phyloP scores from a whole-genome alignment of 1,284 basidiomycete genomes.

The Termitomyces sp. region DNA sequence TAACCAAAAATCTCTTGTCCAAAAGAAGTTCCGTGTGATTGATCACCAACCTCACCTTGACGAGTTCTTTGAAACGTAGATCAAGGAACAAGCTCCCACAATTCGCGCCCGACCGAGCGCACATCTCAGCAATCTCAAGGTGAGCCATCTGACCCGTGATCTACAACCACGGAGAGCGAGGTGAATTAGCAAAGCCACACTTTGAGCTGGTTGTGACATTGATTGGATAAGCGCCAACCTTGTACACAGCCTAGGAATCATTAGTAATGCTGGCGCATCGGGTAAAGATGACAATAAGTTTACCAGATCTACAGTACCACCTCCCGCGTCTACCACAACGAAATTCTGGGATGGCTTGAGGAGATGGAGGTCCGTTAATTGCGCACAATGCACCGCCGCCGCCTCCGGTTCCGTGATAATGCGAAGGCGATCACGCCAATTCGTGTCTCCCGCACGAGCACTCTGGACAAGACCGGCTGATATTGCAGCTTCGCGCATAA shows the following conservation, averaged over 20 bases:
- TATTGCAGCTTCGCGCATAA: slow-evolving; percentile 80
- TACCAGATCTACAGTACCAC: slow-evolving; percentile 57
- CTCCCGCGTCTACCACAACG: slow-evolving; percentile 73
- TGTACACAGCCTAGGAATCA: slow-evolving; percentile 58
- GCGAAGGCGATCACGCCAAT: slow-evolving; percentile 71
- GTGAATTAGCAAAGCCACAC: not conserved
- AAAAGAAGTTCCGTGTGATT: not conserved
- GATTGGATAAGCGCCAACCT: slow-evolving; percentile 28
- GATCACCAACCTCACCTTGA: slow-evolving; percentile 39
- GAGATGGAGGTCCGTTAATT: slow-evolving; percentile 70
- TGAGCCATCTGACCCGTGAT: slow-evolving; percentile 70
- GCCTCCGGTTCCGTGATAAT: slow-evolving; percentile 87
- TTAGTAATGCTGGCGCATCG: slow-evolving; percentile 6
- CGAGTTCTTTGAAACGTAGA: slow-evolving; percentile 73
- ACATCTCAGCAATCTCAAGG: slow-evolving; percentile 82
- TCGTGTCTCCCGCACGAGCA: slow-evolving; percentile 59
- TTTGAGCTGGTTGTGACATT: not conserved
- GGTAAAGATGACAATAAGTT: slow-evolving; percentile 5
- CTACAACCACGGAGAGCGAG: slow-evolving; percentile 21
- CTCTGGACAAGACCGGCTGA: slow-evolving; percentile 71
- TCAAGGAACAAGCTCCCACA: slow-evolving; percentile 82
- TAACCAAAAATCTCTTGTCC: slow-evolving; percentile 14
- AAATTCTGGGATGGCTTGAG: slow-evolving; percentile 75
- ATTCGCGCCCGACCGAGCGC: slow-evolving; percentile 75
- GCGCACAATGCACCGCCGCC: slow-evolving; percentile 78